These are phyloP conservation scores for Chytridium lagenaria DNA, from an alignment of 371 early-diverging fungal species.

Conservation along the genomic window DNA sequence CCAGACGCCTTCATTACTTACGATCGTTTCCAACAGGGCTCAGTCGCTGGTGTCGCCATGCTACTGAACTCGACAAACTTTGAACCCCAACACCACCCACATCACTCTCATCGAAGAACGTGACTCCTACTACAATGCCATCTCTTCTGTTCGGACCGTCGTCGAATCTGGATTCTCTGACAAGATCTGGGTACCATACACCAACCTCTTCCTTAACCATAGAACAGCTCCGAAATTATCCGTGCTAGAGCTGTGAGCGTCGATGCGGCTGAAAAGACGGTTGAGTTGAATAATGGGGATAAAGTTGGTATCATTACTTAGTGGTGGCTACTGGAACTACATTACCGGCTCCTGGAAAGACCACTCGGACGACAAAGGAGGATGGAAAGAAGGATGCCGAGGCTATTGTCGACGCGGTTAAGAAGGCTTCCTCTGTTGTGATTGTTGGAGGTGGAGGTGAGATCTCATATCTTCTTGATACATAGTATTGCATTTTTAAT, in stretches of 20 bases:
- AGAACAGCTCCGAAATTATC: constrained; percentile 17
- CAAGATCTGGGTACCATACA: constrained; percentile 63
- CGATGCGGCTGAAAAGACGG: constrained; percentile 22
- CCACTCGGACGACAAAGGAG: not conserved
- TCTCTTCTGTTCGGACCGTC: constrained; percentile 58
- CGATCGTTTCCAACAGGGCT: constrained; percentile 13
- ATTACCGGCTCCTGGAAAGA: constrained; percentile 24
- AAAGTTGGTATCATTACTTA: constrained; percentile 71
- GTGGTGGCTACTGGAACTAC: constrained; percentile 74
- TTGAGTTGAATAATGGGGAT: constrained; percentile 47
- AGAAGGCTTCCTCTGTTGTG: constrained; percentile 56
- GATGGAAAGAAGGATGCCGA: constrained; percentile 7
- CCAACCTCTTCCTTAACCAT: constrained; percentile 48
- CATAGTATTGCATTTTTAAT: not conserved
- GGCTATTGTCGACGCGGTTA: constrained; percentile 40
- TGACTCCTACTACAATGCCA: constrained; percentile 55
- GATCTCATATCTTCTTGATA: constrained; percentile 24
- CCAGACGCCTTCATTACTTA: not conserved
- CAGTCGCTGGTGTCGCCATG: constrained; percentile 3
- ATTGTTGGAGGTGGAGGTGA: constrained; percentile 58
- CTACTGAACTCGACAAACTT: not conserved
- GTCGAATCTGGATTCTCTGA: constrained; percentile 54
- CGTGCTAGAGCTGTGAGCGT: constrained; percentile 33
- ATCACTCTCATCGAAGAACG: constrained; percentile 66
- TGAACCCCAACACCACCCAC: constrained; percentile 29